Evolutionary conservation across 2,329 filamentous ascomycete genomes (phyloP), one percentile per base, ranked within the genome.

Genomic region (Cercospora janseana): DNA sequence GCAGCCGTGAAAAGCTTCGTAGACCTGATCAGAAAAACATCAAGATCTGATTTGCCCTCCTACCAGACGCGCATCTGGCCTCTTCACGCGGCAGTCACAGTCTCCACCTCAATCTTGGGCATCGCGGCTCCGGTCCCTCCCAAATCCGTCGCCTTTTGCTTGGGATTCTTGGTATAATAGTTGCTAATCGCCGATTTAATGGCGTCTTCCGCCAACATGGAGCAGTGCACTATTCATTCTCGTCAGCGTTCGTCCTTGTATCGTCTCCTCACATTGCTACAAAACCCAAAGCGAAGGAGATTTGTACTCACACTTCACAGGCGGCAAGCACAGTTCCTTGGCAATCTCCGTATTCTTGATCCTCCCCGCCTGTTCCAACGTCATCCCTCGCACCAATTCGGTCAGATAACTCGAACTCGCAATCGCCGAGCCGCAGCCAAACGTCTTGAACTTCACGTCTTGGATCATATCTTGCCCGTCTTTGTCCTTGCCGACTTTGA

Each of bases 291-390:
- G n/a, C n/a, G n/a, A n/a, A n/a, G n/a, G n/a, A n/a, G n/a, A n/a
- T n/a, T n/a, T n/a, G n/a, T 32, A 82, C 85, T 72, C 75, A 90
- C 87, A 73, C 76, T 94, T 95, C 43, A 95, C 88, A 55, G 89
- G 88, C 27, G 88, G 89, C 66, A 93, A 73, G 67, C 88, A 93
- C 50, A 96, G 78, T 75, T 98, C 94, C 78, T 95, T 94, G 28
- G 93, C 93, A 68, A 98, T 98, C 74, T 98, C 91, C 3, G 92
- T 95, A 74, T 98, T 98, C 76, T 89, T 86, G 63, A 98, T 88
- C 74, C 87, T 86, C 47, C 85, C 84, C 26, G 94, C 93, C 70
- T 98, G 89, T 63, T 98, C 93, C 60, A 98, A 74, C 10, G 86
- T 95, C 92, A 97, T 98, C 54, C 93, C 93, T 58, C 89, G 82